Conservation (phyloP, 768 basidiomycete species). For the Hysterangium stoloniferum region DNA sequence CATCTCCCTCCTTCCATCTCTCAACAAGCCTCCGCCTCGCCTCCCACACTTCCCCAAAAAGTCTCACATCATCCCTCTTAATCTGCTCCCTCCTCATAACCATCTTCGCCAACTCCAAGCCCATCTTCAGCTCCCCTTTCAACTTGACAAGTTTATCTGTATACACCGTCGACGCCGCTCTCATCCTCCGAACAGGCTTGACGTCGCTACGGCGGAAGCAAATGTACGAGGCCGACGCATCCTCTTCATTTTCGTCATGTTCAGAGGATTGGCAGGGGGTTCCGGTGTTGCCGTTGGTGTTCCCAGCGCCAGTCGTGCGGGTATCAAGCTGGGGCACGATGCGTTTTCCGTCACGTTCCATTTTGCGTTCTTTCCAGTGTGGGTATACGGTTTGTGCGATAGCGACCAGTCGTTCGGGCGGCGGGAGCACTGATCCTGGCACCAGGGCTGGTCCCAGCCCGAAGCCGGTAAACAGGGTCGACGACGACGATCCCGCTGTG, state of each 20-base stretch:
- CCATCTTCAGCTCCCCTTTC: constrained; percentile 63
- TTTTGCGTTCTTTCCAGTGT: constrained; percentile 82
- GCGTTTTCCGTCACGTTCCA: constrained; percentile 71
- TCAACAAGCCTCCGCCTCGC: constrained; percentile 34
- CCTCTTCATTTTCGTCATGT: constrained; percentile 66
- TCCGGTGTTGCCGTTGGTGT: no score
- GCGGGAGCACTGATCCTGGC: constrained; percentile 61
- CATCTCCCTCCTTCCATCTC: neutral
- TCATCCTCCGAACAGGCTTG: constrained; percentile 90
- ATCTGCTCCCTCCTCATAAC: constrained; percentile 64
- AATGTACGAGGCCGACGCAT: constrained; percentile 76
- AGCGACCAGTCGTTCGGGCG: constrained; percentile 51
- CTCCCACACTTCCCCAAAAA: constrained; percentile 68
- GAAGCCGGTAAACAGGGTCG: constrained; percentile 60
- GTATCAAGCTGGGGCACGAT: constrained; percentile 89
- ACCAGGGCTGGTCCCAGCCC: constrained; percentile 52
- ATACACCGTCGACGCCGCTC: constrained; percentile 83
- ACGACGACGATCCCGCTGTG: constrained; percentile 43
- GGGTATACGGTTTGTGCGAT: constrained; percentile 72
- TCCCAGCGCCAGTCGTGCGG: no score
- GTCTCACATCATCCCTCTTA: constrained; percentile 57
- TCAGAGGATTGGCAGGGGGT: no score
- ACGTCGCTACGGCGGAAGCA: constrained; percentile 95
- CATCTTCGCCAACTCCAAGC: constrained; percentile 63
- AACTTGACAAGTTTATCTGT: constrained; percentile 87